Conservation (phyloP, 495 filamentous ascomycete species). For the Ascodesmis nigricans region DNA sequence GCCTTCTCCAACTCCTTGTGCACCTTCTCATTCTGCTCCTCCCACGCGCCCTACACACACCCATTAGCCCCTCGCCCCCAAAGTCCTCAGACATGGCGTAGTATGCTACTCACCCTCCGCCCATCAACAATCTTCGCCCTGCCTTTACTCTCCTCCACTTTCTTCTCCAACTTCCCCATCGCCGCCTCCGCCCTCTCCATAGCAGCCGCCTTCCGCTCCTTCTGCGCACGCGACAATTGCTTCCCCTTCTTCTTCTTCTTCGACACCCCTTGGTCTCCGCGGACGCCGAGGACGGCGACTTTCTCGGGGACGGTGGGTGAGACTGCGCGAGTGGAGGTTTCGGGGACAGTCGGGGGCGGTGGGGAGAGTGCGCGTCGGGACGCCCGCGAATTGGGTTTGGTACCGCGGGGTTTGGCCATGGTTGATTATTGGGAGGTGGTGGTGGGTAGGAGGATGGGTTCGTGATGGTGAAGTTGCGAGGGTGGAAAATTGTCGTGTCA, state of each 20-base stretch:
- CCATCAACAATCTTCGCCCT: slow-evolving; percentile 1
- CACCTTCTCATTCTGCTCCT: slow-evolving; percentile 4
- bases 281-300: slow-evolving; percentile 1
- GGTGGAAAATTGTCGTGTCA: too few species aligned
- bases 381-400: slow-evolving; percentile 1
- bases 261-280: slow-evolving; percentile 1
- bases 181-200: slow-evolving; percentile 3
- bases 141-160: slow-evolving; percentile 4
- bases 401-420: slow-evolving; percentile 1
- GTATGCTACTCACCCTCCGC: neutral
- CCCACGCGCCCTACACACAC: slow-evolving; percentile 1
- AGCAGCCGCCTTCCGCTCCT: slow-evolving; percentile 1
- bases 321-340: neutral
- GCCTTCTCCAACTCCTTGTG: slow-evolving; percentile 2
- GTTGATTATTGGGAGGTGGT: too few species aligned
- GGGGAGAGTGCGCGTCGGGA: slow-evolving; percentile 2
- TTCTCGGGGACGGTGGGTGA: neutral
- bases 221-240: slow-evolving; percentile 1
- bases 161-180: slow-evolving; percentile 1
- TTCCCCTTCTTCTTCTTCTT: neutral
- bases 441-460: too few species aligned
- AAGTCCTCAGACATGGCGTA: neutral
- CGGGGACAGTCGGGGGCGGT: neutral
- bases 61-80: neutral
- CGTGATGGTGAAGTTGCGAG: too few species aligned